phyloP scores from a whole-genome alignment of 2,329 filamentous ascomycete species.

The Fusarium lateritium region DNA sequence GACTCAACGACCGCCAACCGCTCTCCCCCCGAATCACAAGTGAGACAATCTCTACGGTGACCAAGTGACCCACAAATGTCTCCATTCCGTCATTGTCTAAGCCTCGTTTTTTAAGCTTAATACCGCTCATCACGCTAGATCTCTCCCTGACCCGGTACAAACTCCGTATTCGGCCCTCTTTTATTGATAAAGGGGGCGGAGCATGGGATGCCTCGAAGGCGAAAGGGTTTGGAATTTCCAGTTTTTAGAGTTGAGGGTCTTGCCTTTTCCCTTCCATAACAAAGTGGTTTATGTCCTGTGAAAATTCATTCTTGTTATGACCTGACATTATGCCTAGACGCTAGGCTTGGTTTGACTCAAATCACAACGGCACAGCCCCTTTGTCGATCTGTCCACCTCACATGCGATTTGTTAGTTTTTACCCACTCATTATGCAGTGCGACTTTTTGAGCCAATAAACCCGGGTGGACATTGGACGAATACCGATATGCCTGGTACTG shows the following conservation, averaged over 20 bases:
- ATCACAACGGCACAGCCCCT: constrained; percentile 9
- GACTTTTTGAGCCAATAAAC: constrained; percentile 10
- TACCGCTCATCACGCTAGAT: constrained; percentile 32
- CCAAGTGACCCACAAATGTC: background rate
- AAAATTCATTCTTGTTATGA: too few relatives aligned
- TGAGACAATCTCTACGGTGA: constrained; percentile 7
- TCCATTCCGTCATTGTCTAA: constrained; percentile 34
- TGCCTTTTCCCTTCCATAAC: too few relatives aligned
- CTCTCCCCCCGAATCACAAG: constrained; percentile 7
- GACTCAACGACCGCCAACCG: background rate
- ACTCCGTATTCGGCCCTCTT: background rate
- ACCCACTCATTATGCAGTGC: background rate
- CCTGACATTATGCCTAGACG: too few relatives aligned
- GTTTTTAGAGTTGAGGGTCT: constrained; percentile 14
- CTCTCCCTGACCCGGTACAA: background rate
- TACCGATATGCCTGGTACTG: background rate
- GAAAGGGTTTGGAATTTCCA: constrained; percentile 4
- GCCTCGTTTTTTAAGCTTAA: constrained; percentile 41
- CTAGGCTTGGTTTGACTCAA: too few relatives aligned
- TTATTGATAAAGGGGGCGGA: constrained; percentile 19
- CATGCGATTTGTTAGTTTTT: background rate
- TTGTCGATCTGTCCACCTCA: constrained; percentile 8
- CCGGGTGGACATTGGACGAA: background rate
- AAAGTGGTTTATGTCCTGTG: too few relatives aligned
- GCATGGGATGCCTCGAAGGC: constrained; percentile 11